These are phyloP conservation scores for Fusarium subglutinans DNA, from an alignment of 2,329 filamentous ascomycete species.

Conservation along the genomic window DNA sequence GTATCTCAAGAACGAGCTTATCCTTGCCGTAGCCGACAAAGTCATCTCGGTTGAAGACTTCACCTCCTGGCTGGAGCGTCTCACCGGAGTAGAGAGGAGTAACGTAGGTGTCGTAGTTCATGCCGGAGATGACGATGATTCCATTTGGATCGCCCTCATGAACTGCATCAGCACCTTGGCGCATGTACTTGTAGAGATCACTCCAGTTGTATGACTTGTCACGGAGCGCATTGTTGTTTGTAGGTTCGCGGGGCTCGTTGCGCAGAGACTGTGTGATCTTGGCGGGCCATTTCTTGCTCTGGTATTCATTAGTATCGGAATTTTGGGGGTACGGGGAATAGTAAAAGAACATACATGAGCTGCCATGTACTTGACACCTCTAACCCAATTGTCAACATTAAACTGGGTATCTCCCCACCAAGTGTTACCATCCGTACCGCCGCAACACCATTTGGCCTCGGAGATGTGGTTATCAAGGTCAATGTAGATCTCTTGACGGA, in stretches of 20 bases:
- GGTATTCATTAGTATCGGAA: no score
- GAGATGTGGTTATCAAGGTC: slow-evolving; percentile 71
- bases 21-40: slow-evolving; percentile 58
- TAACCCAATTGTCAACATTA: slow-evolving; percentile 65
- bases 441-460: slow-evolving; percentile 67
- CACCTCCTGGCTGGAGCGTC: slow-evolving; percentile 57
- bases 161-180: slow-evolving; percentile 59
- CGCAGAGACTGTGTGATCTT: slow-evolving; percentile 52
- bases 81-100: slow-evolving; percentile 60
- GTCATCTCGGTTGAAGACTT: slow-evolving; percentile 54
- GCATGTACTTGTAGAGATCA: slow-evolving; percentile 62
- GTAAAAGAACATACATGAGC: slow-evolving; percentile 55
- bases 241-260: slow-evolving; percentile 62
- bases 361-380: slow-evolving; percentile 69
- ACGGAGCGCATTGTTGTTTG: slow-evolving; percentile 40
- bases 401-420: slow-evolving; percentile 72
- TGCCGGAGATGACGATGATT: slow-evolving; percentile 68
- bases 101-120: slow-evolving; percentile 65
- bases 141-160: slow-evolving; percentile 60
- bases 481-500: slow-evolving; percentile 63
- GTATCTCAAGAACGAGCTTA: slow-evolving; percentile 68
- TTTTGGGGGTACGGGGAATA: accelerated
- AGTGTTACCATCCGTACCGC: slow-evolving; percentile 62
- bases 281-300: slow-evolving; percentile 24
- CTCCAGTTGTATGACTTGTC: slow-evolving; percentile 63